Evolutionary conservation across 208 protist species (phyloP), one percentile per base, ranked within the genome.

Genomic region (Tritrichomonas musculus): DNA sequence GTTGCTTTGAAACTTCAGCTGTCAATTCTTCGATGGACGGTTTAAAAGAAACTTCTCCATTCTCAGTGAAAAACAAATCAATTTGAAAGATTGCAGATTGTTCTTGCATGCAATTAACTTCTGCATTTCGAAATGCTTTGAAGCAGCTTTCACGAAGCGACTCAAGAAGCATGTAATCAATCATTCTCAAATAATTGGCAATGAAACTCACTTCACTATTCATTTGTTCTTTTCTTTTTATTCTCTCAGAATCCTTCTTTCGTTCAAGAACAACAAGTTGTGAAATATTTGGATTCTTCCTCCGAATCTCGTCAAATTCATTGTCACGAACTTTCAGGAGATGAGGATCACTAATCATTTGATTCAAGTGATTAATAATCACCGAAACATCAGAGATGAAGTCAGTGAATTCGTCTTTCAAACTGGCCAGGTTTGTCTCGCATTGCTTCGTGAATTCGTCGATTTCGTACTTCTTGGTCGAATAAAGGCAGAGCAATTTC

Each of bases 251-350:
- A 47, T 88, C 77, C 8, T 57, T 88, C 22, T 88, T 88, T 53
- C 47, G 4, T 57, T 88, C 77, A 14, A 88, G 39, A 33, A 88
- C 44, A 5, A 88, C n/a, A 39, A 88, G 39, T 60, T 44, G 44
- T 53, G 27, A 41, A 39, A 88, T 88, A 57, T 88, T 88, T 57
- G 77, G 77, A 88, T 88, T 88, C 27, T 88, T 88, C 39, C 77
- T 25, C 9, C 47, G 13, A 36, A 88, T 88, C 57, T 88, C 77
- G n/a, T 13, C 47, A 39, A 88, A 88, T 36, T 88, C 77, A 53
- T 88, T 44, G n/a, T 88, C 77, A 33, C 17, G 53, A n/a, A 88
- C 77, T 57, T 57, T 53, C n/a, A 88, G n/a, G 8, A 53, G 17
- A 2, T 36, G 0, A 27, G 44, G 41, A 57, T 88, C 77, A 27